Percentiles rank a stretch among this genome's conserved stretches.
Conservation (phyloP, 371 early-diverging fungal genomes). For the Syncephalastrum racemosum region DNA sequence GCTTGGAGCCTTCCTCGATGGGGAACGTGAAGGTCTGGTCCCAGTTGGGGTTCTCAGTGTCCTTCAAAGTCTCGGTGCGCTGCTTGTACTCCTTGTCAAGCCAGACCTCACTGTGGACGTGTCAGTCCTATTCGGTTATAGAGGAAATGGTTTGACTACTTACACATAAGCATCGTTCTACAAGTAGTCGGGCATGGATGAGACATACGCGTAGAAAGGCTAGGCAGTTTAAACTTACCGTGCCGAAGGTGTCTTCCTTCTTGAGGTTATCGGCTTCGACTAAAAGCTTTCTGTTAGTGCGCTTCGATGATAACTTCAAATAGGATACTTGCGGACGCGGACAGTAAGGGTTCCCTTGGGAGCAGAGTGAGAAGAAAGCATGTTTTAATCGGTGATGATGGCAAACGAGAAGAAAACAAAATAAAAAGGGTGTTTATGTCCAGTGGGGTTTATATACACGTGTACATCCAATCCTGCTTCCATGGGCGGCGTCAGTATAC, state of each 20-base stretch:
- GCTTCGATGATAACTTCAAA: not conserved
- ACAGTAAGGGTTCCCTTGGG: constrained; percentile 25
- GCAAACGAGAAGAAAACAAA: not conserved
- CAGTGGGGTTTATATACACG: no score
- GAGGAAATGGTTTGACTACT: not conserved
- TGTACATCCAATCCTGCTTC: no score
- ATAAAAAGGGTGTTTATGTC: not conserved
- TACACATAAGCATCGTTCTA: constrained; percentile 28
- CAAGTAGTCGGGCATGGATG: not conserved
- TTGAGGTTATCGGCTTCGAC: constrained; percentile 22
- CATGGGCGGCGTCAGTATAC: no score
- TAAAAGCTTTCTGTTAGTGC: not conserved
- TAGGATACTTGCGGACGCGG: constrained; percentile 9
- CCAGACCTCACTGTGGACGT: constrained; percentile 20
- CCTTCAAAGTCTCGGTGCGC: constrained; percentile 13
- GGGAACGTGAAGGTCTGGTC: constrained; percentile 29
- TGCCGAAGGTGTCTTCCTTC: constrained; percentile 22
- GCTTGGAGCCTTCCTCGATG: constrained; percentile 22
- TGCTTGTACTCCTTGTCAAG: constrained; percentile 28
- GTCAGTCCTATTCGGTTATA: not conserved
- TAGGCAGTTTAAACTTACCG: constrained; percentile 8
- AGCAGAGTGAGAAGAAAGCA: constrained; percentile 24
- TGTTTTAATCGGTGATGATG: constrained; percentile 1
- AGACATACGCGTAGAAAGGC: not conserved
- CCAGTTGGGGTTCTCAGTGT: constrained; percentile 22